A percentile compares a stretch with the other conserved stretches of the same genome.
phyloP scores from a whole-genome alignment of 2,329 filamentous ascomycete genomes.

The Parascedosporium putredinis region DNA sequence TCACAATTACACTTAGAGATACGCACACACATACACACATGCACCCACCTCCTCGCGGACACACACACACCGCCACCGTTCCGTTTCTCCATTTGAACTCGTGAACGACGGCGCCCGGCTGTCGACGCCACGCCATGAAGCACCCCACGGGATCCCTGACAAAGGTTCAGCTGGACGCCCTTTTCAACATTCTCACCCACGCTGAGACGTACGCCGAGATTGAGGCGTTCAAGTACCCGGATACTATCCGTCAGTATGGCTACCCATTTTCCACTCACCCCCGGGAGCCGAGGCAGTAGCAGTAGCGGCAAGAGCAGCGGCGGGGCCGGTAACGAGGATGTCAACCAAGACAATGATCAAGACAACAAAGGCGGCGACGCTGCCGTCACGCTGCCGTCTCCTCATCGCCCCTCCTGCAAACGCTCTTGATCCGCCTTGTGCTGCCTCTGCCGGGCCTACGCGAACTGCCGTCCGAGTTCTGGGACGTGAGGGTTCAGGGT shows the following conservation, averaged over 20 bases:
- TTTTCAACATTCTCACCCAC: slow-evolving; percentile 51
- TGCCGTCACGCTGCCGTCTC: slow-evolving; percentile 24
- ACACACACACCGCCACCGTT: too few relatives aligned
- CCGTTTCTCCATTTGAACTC: not conserved
- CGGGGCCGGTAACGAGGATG: too few relatives aligned
- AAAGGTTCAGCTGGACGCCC: slow-evolving; percentile 35
- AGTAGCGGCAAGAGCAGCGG: too few relatives aligned
- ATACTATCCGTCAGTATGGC: slow-evolving; percentile 57
- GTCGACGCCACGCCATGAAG: slow-evolving; percentile 1
- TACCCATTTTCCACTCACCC: slow-evolving; percentile 45
- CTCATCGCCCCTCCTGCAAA: slow-evolving; percentile 60
- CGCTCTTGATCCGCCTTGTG: slow-evolving; percentile 53
- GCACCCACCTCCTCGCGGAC: too few relatives aligned
- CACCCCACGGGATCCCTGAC: not conserved
- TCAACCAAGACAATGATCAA: slow-evolving; percentile 15
- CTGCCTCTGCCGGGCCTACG: slow-evolving; percentile 56
- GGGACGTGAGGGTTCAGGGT: slow-evolving; percentile 49
- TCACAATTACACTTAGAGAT: too few relatives aligned
- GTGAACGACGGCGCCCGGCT: not conserved
- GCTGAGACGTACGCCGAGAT: slow-evolving; percentile 57
- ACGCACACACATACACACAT: too few relatives aligned
- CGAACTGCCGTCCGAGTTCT: slow-evolving; percentile 54
- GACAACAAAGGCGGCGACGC: slow-evolving; percentile 18
- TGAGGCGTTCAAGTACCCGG: slow-evolving; percentile 56
- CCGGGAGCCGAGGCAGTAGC: slow-evolving; percentile 12